phyloP scores from a whole-genome alignment of 2,329 filamentous ascomycete genomes.

The Phoma herbarum region DNA sequence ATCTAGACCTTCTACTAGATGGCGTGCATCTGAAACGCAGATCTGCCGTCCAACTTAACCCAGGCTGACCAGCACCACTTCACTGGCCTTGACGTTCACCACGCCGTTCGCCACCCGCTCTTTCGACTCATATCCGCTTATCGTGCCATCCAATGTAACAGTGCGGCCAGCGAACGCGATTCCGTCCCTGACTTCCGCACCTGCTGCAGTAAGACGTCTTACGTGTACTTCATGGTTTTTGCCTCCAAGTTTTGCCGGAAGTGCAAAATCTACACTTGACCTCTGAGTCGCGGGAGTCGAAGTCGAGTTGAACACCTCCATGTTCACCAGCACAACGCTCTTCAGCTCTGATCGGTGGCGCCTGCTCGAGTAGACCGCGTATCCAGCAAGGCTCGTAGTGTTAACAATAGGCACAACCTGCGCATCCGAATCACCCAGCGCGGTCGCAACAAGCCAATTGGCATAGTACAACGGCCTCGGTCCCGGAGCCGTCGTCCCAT shows the following conservation, averaged over 20 bases:
- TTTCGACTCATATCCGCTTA: constrained; percentile 12
- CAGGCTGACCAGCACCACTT: constrained; percentile 7
- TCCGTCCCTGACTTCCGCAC: constrained; percentile 21
- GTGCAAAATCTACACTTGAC: constrained; percentile 12
- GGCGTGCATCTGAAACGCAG: not conserved
- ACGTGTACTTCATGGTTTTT: constrained; percentile 13
- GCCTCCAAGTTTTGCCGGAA: constrained; percentile 13
- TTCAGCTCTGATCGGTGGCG: constrained; percentile 11
- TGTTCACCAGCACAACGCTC: constrained; percentile 28
- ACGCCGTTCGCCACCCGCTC: constrained; percentile 14
- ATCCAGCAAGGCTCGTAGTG: constrained; percentile 21
- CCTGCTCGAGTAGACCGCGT: constrained; percentile 21
- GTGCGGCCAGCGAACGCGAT: constrained; percentile 23
- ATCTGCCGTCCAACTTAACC: not conserved
- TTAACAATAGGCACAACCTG: constrained; percentile 25
- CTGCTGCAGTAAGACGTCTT: constrained; percentile 22
- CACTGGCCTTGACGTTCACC: constrained; percentile 23
- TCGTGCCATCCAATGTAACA: constrained; percentile 20
- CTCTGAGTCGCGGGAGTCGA: constrained; percentile 13
- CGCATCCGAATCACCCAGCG: constrained; percentile 56
- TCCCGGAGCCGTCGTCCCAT: constrained; percentile 66
- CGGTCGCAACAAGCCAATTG: constrained; percentile 65
- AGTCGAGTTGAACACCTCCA: constrained; percentile 27
- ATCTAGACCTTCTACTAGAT: not conserved
- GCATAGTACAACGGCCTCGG: constrained; percentile 62